Percentiles rank a stretch among this genome's conserved stretches.
Conservation (phyloP, 2,329 filamentous ascomycete genomes). For the Colletotrichum sp. region DNA sequence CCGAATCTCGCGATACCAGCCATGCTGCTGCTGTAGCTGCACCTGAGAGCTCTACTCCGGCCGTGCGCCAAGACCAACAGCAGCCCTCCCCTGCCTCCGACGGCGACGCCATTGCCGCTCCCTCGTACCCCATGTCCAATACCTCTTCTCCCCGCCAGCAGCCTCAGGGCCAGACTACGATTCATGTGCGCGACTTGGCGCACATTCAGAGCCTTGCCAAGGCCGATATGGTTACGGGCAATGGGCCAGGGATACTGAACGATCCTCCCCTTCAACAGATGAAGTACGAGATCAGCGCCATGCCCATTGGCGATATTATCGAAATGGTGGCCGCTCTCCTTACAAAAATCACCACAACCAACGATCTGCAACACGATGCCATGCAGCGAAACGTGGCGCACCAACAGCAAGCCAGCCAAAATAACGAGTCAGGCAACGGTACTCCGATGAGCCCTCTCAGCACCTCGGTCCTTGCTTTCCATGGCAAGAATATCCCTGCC, state of each 20-base stretch:
- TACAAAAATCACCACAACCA: slow-evolving; percentile 96
- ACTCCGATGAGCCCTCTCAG: slow-evolving; percentile 65
- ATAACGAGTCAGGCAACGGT: slow-evolving; percentile 52
- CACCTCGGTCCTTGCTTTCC: slow-evolving; percentile 85
- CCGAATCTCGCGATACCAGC: slow-evolving; percentile 30
- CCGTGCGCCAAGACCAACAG: slow-evolving; percentile 29
- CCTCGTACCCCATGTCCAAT: slow-evolving; percentile 29
- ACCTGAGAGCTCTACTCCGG: slow-evolving; percentile 18
- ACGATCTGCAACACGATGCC: slow-evolving; percentile 92
- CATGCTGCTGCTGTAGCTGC: slow-evolving; percentile 1
- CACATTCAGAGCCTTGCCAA: slow-evolving; percentile 90
- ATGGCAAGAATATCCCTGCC: slow-evolving; percentile 96
- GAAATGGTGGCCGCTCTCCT: slow-evolving; percentile 98
- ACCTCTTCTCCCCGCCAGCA: slow-evolving; percentile 27
- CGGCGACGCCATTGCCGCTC: slow-evolving; percentile 26
- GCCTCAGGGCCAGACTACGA: slow-evolving; percentile 47
- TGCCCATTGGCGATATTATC: slow-evolving; percentile 97
- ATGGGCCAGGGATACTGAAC: slow-evolving; percentile 52
- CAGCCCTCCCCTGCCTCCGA: slow-evolving; percentile 42
- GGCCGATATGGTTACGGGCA: slow-evolving; percentile 71
- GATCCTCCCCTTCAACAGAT: slow-evolving; percentile 59
- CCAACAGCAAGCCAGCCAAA: slow-evolving; percentile 58
- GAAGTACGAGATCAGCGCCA: slow-evolving; percentile 93
- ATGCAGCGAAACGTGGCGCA: slow-evolving; percentile 75
- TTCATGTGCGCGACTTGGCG: slow-evolving; percentile 85